Conservation (phyloP, 176 grass and related monocot genomes). For the Otatea glauca region DNA sequence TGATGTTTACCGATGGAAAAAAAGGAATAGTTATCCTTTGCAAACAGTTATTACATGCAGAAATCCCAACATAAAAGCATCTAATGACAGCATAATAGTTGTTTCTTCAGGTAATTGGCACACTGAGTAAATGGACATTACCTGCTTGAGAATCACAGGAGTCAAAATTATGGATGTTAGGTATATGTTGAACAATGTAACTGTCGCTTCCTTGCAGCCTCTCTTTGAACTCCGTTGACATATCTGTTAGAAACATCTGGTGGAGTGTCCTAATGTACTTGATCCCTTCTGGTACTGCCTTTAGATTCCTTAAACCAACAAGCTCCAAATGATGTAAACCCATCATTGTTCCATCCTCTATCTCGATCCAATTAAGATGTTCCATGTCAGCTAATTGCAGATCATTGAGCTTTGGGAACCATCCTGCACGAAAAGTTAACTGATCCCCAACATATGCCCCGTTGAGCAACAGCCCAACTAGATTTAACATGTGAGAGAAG, state of each 20-base stretch:
- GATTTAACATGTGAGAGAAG: constrained; percentile 46
- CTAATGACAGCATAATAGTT: too few species aligned
- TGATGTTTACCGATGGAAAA: too few species aligned
- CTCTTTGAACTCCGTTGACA: constrained; percentile 38
- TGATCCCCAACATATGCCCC: constrained; percentile 42
- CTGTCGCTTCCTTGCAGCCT: constrained; percentile 31
- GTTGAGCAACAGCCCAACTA: constrained; percentile 32
- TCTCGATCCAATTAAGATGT: constrained; percentile 39
- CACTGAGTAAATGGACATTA: constrained; percentile 17
- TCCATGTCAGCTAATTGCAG: constrained; percentile 47
- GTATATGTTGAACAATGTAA: constrained; percentile 46
- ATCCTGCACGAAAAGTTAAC: constrained; percentile 34
- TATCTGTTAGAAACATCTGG: constrained; percentile 37
- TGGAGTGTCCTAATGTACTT: constrained; percentile 46
- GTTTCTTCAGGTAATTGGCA: not conserved
- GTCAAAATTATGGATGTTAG: constrained; percentile 23
- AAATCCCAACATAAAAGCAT: too few species aligned
- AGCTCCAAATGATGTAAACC: constrained; percentile 30
- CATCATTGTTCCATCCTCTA: constrained; percentile 53
- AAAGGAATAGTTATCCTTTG: too few species aligned
- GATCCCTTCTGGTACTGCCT: constrained; percentile 42
- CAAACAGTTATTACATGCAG: too few species aligned
- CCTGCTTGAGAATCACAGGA: constrained; percentile 42
- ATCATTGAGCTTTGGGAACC: constrained; percentile 56
- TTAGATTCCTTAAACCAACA: constrained; percentile 42